A percentile compares a stretch with the other conserved stretches of the same genome.
phyloP scores from a whole-genome alignment of 768 basidiomycete species.

The Agrocybe praecox region DNA sequence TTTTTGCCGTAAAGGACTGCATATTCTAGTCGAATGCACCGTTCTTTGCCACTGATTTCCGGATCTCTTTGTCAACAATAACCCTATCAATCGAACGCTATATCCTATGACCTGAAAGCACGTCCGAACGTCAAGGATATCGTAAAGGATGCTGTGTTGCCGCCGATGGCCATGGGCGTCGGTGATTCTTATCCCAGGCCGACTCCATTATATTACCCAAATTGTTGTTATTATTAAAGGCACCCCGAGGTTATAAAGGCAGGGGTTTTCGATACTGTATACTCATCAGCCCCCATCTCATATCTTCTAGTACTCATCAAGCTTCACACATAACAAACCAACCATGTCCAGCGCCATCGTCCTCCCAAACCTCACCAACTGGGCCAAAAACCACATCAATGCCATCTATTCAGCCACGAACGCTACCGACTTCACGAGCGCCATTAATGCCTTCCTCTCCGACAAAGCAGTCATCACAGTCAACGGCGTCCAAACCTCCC shows the following conservation, averaged over 20 bases:
- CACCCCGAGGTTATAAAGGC: background rate
- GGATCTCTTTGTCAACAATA: too few relatives aligned
- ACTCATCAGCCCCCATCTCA: background rate
- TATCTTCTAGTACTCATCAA: background rate
- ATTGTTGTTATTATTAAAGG: background rate
- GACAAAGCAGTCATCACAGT: conserved; percentile 35
- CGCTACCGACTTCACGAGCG: conserved; percentile 29
- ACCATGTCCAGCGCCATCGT: conserved; percentile 20
- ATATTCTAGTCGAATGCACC: too few relatives aligned
- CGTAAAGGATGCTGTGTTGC: background rate
- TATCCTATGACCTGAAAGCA: too few relatives aligned
- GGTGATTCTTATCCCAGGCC: background rate
- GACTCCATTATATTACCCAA: background rate
- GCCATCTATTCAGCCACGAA: conserved; percentile 41
- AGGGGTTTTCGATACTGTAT: background rate
- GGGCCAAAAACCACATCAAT: conserved; percentile 40
- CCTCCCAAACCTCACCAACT: conserved; percentile 39
- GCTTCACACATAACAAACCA: background rate
- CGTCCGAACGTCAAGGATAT: background rate
- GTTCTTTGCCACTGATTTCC: too few relatives aligned
- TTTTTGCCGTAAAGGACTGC: too few relatives aligned
- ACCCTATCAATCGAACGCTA: too few relatives aligned
- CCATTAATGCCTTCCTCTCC: conserved; percentile 45
- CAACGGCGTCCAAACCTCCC: conserved; percentile 41
- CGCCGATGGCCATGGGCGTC: background rate